Evolutionary conservation across 2,329 filamentous ascomycete species (phyloP).

Genomic region (Paracorniculantispora psalliotae): DNA sequence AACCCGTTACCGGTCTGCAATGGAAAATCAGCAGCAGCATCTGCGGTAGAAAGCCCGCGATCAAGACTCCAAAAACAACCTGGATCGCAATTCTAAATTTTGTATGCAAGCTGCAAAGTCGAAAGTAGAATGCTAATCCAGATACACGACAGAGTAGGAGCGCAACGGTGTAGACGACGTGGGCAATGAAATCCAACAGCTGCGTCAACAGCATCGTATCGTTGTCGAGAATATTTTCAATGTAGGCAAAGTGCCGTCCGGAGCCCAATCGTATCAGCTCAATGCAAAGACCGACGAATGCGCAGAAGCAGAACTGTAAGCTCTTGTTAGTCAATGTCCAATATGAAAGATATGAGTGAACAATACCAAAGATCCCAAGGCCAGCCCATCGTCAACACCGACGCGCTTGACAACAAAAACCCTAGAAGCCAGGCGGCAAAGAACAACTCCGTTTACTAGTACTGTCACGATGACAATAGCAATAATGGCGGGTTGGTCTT

Average conservation of each 20-base stretch:
- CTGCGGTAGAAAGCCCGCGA: slow-evolving; percentile 42
- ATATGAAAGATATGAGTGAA: background rate
- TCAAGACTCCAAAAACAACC: slow-evolving; percentile 31
- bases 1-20: slow-evolving; percentile 43
- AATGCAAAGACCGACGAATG: slow-evolving; percentile 39
- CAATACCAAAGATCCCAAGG: slow-evolving; percentile 29
- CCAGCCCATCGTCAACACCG: slow-evolving; percentile 35
- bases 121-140: slow-evolving; percentile 47
- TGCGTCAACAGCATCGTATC: slow-evolving; percentile 38
- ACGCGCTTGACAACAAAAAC: slow-evolving; percentile 31
- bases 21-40: slow-evolving; percentile 47
- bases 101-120: slow-evolving; percentile 36
- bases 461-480: slow-evolving; percentile 35
- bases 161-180: slow-evolving; percentile 47
- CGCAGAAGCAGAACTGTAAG: slow-evolving; percentile 32
- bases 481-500: slow-evolving; percentile 32
- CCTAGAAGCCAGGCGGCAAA: slow-evolving; percentile 30
- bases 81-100: slow-evolving; percentile 32
- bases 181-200: slow-evolving; percentile 44
- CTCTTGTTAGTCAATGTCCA: slow-evolving; percentile 11
- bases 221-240: slow-evolving; percentile 41
- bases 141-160: slow-evolving; percentile 46
- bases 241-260: slow-evolving; percentile 41
- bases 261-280: slow-evolving; percentile 43
- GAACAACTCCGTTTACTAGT: slow-evolving; percentile 30